A percentile compares a stretch with the other conserved stretches of the same genome.
phyloP scores from a whole-genome alignment of 2,329 filamentous ascomycete species.

The Aspergillus glaucus region DNA sequence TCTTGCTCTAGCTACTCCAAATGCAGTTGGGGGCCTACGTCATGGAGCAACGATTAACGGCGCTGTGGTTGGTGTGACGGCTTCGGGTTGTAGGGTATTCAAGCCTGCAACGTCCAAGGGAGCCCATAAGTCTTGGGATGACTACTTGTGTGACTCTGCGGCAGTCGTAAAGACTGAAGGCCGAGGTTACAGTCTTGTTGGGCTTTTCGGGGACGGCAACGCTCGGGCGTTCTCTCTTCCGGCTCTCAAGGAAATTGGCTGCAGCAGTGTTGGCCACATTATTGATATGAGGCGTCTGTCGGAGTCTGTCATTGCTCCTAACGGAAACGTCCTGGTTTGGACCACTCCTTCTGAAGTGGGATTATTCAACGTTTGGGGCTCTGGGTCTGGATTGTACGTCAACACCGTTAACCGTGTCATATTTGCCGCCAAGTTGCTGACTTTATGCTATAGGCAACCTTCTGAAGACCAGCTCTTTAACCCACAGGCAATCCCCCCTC shows the following conservation, averaged over 20 bases:
- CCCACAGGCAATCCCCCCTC: constrained; percentile 63
- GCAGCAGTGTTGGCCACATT: constrained; percentile 56
- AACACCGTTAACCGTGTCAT: constrained; percentile 10
- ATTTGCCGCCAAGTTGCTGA: constrained; percentile 10
- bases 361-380: constrained; percentile 78
- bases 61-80: constrained; percentile 69
- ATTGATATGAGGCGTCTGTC: constrained; percentile 68
- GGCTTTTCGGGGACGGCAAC: constrained; percentile 75
- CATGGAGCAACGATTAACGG: constrained; percentile 72
- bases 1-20: constrained; percentile 67
- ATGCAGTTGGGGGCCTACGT: constrained; percentile 67
- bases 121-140: constrained; percentile 85
- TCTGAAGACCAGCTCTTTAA: constrained; percentile 72
- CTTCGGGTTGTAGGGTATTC: constrained; percentile 75
- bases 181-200: constrained; percentile 71
- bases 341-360: constrained; percentile 79
- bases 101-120: constrained; percentile 78
- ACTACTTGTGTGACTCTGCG: constrained; percentile 74
- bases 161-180: constrained; percentile 67
- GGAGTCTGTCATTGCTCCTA: constrained; percentile 64
- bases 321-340: constrained; percentile 82
- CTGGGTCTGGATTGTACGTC: constrained; percentile 57
- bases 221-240: constrained; percentile 82
- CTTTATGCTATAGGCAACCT: constrained; percentile 29
- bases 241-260: constrained; percentile 74